phyloP scores from a whole-genome alignment of 345 rosid species.

The Cardamine occulta region DNA sequence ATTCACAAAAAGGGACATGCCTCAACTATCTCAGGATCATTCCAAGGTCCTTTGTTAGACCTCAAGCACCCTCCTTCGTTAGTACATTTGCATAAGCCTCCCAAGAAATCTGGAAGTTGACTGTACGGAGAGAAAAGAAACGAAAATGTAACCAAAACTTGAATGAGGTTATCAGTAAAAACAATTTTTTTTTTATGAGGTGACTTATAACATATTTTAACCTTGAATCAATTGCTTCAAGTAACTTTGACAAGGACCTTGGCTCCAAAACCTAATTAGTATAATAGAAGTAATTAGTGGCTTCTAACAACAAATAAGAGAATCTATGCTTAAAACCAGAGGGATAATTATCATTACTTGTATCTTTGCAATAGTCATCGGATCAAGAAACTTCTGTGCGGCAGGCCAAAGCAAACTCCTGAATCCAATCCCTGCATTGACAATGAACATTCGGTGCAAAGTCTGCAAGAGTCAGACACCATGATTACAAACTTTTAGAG shows the following conservation, averaged over 20 bases:
- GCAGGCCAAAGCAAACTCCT: constrained; percentile 97
- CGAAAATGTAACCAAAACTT: background rate
- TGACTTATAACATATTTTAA: constrained; percentile 25
- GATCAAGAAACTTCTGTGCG: constrained; percentile 87
- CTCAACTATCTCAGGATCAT: constrained; percentile 82
- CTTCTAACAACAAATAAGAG: background rate
- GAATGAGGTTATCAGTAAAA: background rate
- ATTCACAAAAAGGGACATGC: constrained; percentile 39
- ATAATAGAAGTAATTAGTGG: constrained; percentile 27
- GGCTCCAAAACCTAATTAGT: constrained; percentile 91
- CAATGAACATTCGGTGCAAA: constrained; percentile 85
- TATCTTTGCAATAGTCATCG: constrained; percentile 80
- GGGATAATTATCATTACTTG: constrained; percentile 55
- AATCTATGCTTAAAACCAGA: constrained; percentile 6
- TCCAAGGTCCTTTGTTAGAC: constrained; percentile 97
- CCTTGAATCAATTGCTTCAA: constrained; percentile 86
- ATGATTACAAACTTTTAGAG: constrained; percentile 42
- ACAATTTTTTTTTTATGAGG: background rate
- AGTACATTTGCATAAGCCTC: constrained; percentile 85
- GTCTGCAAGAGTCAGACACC: constrained; percentile 64
- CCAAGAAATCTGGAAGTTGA: constrained; percentile 94
- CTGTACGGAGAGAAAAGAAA: constrained; percentile 46
- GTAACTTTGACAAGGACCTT: constrained; percentile 68
- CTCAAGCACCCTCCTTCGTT: constrained; percentile 86
- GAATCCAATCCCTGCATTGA: constrained; percentile 96